Evolutionary conservation across 345 rosid species (phyloP), one percentile per base, ranked within the genome.

Genomic region (Clarkia xantiana): DNA sequence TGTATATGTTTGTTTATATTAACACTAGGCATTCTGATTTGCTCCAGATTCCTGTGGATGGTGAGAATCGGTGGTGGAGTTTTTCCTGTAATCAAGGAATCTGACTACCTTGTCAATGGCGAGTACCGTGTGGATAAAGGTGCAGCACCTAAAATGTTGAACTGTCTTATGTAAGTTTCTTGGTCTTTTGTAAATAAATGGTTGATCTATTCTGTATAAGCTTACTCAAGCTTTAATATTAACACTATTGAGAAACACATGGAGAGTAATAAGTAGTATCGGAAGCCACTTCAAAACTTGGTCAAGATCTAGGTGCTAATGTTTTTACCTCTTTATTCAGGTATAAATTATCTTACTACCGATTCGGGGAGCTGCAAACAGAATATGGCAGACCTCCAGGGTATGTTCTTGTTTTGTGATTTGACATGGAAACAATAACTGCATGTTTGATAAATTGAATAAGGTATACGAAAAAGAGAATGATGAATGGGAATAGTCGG

Each of bases 11-110:
- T 29, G 36, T 29, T 10, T 29, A 29, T 2, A 23, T 29, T 29
- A 29, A 29, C 36, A 29, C 7, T 5, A 29, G 9, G 8, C 11
- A 12, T 15, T 25, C 34, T 58, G 12, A 50, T 51, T 23, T 61
- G 63, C 38, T 44, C 59, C 65, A 91, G 98, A 73, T 91, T 91
- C 70, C 66, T 91, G 76, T 91, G 98, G 98, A 91, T 91, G 98
- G 98, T 91, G 67, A 84, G 98, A 67, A 91, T 91, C 68, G 98
- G 98, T 65, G 98, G 98, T 9, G 96, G 98, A 56, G 95, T 91
- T 38, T 91, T 73, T 67, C 98, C 98, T 51, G 96, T 86, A 49
- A 91, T 91, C 53, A 86, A 80, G 79, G 98, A 91, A 71, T 85
- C 94, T 55, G 95, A 87, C 66, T 91, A 91, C 73, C 95, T 91